A percentile compares a stretch with the other conserved stretches of the same genome.
phyloP scores from a whole-genome alignment of 306 rosid species.

The Acacia confusa region DNA sequence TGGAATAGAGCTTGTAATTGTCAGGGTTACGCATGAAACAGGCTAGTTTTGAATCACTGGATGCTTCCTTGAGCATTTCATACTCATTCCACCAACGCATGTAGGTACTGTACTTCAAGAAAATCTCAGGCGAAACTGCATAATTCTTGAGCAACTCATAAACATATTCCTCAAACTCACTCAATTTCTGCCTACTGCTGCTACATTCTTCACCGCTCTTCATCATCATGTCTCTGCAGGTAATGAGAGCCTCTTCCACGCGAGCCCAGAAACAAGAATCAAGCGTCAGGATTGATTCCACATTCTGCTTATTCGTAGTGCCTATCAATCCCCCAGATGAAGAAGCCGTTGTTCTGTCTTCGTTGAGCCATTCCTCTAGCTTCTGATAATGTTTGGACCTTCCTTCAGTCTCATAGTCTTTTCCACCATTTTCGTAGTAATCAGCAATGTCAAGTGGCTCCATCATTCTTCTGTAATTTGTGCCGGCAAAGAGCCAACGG shows the following conservation, averaged over 20 bases:
- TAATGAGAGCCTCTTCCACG: constrained; percentile 66
- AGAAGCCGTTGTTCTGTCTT: background rate
- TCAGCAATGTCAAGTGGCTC: constrained; percentile 68
- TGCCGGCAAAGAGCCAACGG: constrained; percentile 51
- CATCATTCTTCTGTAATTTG: constrained; percentile 58
- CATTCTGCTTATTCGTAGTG: constrained; percentile 16
- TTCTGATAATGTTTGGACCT: constrained; percentile 44
- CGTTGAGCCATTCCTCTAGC: constrained; percentile 47
- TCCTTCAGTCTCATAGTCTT: constrained; percentile 7
- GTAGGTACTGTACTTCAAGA: constrained; percentile 52
- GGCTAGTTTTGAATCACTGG: constrained; percentile 23
- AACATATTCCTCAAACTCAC: constrained; percentile 51
- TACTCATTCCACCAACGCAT: constrained; percentile 70
- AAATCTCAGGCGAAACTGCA: constrained; percentile 68
- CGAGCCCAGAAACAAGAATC: constrained; percentile 81
- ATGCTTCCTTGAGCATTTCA: constrained; percentile 22
- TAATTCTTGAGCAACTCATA: constrained; percentile 36
- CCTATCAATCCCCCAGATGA: background rate
- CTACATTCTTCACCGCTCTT: background rate
- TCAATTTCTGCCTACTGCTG: constrained; percentile 19
- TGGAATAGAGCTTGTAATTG: constrained; percentile 26
- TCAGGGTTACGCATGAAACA: constrained; percentile 33
- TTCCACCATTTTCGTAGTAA: constrained; percentile 28
- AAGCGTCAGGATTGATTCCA: constrained; percentile 43
- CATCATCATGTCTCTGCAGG: constrained; percentile 34